Conservation (phyloP, 805 yeast species). For the Kodamaea kakaduensis region DNA sequence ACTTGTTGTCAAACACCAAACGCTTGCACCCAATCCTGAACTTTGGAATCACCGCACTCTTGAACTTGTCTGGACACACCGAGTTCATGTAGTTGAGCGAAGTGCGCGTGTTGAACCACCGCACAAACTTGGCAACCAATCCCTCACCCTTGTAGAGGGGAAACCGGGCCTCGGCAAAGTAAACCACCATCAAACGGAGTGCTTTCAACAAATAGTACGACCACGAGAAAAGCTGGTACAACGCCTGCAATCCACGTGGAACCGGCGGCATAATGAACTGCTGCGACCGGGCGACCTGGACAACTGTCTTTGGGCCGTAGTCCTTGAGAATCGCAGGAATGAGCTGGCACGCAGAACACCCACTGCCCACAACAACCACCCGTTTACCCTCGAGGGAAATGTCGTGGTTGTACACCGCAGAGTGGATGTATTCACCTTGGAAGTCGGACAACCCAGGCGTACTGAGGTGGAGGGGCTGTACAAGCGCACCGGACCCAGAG, state of each 20-base stretch:
- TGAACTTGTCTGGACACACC: conserved; percentile 31
- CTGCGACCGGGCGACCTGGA: conserved; percentile 33
- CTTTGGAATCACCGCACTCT: conserved; percentile 31
- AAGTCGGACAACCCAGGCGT: conserved; percentile 32
- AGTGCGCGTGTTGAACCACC: conserved; percentile 20
- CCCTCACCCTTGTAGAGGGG: conserved; percentile 35
- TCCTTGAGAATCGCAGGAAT: conserved; percentile 33
- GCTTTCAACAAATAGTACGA: conserved; percentile 26
- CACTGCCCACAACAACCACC: conserved; percentile 40
- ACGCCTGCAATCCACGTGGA: conserved; percentile 18
- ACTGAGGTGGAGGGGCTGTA: conserved; percentile 28
- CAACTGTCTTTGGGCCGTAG: conserved; percentile 22
- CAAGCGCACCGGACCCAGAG: conserved; percentile 35
- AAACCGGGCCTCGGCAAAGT: conserved; percentile 30
- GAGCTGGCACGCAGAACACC: conserved; percentile 42
- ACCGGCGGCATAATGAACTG: conserved; percentile 40
- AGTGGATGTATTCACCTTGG: conserved; percentile 38
- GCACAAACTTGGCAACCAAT: conserved; percentile 20
- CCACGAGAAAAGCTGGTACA: conserved; percentile 24
- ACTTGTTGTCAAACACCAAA: conserved; percentile 34
- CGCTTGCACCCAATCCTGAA: conserved; percentile 42
- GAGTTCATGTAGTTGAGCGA: conserved; percentile 24
- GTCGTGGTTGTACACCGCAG: conserved; percentile 36
- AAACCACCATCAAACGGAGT: conserved; percentile 25
- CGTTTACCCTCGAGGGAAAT: conserved; percentile 31